Base-by-base conservation (phyloP, 768 basidiomycete genomes). In the Sarcomyxa edulis region DNA sequence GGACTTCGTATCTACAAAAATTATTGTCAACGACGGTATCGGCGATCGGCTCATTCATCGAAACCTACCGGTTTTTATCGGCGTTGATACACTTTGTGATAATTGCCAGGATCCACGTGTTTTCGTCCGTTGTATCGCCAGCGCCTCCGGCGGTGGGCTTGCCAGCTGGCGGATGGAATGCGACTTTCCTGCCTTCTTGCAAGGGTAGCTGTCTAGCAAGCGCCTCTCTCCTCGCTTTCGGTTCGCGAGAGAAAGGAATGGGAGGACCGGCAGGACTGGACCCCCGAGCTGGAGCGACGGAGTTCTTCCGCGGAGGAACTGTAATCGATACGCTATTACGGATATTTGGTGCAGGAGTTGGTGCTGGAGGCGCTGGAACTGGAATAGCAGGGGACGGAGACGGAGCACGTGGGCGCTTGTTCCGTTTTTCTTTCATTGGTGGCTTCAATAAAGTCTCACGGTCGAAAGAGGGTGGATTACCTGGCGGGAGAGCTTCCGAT, bases 51-150 rank as follows among this genome's bases (percentile, higher is more conserved):
- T 27, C 12, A 29, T n/a, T n/a, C n/a, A n/a, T n/a, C 16, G 1
- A 27, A n/a, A 48, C 65, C 10, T 44, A 81, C 80, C 75, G 72
- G 48, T 81, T 78, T 55, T 84, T 87, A 46, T 88, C 84, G 32
- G 74, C 72, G 37, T 77, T 78, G 29, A 87, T 71, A 52, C 76
- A 84, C 47, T 69, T 78, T 7, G 74, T 81, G 26, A 89, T 74
- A 6, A 84, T 73, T 5, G 88, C 89, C 45, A 91, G 60, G 38
- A 92, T 92, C 88, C 88, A 92, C 25, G 69, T 76, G 23, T 71
- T 72, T 46, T 66, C 65, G 31, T 81, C 80, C 10, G 72, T 64
- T 31, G 66, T 64, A 31, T 58, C 51, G 3, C 59, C 55, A 18
- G 46, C 35, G 6, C 50, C 52, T 10, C 58, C 55, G 20, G 58